Base-by-base conservation (phyloP, 306 rosid species). In the Lupinus albus region DNA sequence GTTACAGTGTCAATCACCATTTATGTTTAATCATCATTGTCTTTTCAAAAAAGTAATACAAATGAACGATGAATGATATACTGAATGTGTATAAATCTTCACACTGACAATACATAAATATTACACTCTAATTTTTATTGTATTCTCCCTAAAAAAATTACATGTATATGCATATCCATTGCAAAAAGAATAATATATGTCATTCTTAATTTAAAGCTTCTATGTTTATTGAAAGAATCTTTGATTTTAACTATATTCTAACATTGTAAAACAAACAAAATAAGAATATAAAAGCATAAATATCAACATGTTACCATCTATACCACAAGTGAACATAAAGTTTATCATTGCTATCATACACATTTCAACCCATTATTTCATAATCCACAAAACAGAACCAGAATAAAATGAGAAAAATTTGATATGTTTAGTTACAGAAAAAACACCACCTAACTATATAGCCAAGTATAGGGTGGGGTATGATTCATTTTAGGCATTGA, bases 371-470 rank as follows among this genome's bases (percentile, higher is more conserved):
- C 45, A 9, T 48, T 28, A 17, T 64, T 8, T 64, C 15, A 46
- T 25, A 7, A 65, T 15, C 7, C 16, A 11, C 18, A 32, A 49
- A 48, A 65, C 30, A 46, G 32, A 48, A 48, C 71, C 7, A 49
- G 30, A 33, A 65, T 49, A 33, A 49, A 49, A 15, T 44, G 15
- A 16, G 59, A 65, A 65, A 48, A 49, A n/a, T n/a, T 33, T 65
- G 33, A 15, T 45, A 32, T 32, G 46, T 48, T 65, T 28, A 32
- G 57, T 30, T 48, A 33, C 32, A 30, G 7, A 48, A 14, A 64
- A 42, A 8, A 41, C 57, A 47, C 57, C 44, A 13, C 9, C 44
- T 28, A 21, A 45, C 32, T 28, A 30, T 33, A 65, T 15, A 48
- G 16, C 33, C 59, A 47, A 13, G 32, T 15, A 47, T 65, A 9